phyloP scores from a whole-genome alignment of 306 rosid species.

The Echinosophora koreensis region DNA sequence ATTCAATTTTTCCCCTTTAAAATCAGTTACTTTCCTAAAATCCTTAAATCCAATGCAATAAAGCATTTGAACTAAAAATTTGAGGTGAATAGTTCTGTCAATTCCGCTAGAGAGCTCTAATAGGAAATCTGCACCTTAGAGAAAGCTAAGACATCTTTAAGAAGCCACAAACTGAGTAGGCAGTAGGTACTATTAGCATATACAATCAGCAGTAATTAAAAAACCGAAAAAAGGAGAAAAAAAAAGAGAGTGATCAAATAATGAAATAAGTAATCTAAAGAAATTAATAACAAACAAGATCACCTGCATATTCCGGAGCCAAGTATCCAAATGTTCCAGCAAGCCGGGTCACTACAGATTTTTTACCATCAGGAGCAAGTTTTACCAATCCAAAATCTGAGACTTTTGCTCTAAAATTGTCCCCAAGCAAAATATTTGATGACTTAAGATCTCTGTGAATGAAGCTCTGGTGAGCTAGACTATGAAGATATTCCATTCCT shows the following conservation, averaged over 20 bases:
- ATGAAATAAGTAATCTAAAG: not conserved
- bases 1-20: not conserved
- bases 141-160: conserved; percentile 13
- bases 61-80: conserved; percentile 7
- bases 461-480: conserved; percentile 79
- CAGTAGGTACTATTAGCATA: not conserved
- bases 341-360: conserved; percentile 80
- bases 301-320: conserved; percentile 93
- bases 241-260: not conserved
- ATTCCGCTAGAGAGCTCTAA: conserved; percentile 17
- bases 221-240: not conserved
- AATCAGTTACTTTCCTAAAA: conserved; percentile 24
- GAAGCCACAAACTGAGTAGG: not conserved
- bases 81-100: not conserved
- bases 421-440: conserved; percentile 84
- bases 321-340: conserved; percentile 95
- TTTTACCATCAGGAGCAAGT: conserved; percentile 87
- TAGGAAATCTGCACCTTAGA: not conserved
- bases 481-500: conserved; percentile 86
- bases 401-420: conserved; percentile 81
- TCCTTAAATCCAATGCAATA: conserved; percentile 16
- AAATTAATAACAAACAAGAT: conserved; percentile 16
- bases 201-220: not conserved
- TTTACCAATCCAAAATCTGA: conserved; percentile 92
- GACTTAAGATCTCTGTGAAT: conserved; percentile 88